Evolutionary conservation across 495 filamentous ascomycete genomes (phyloP).

Genomic region (Thermochaetoides thermophila): DNA sequence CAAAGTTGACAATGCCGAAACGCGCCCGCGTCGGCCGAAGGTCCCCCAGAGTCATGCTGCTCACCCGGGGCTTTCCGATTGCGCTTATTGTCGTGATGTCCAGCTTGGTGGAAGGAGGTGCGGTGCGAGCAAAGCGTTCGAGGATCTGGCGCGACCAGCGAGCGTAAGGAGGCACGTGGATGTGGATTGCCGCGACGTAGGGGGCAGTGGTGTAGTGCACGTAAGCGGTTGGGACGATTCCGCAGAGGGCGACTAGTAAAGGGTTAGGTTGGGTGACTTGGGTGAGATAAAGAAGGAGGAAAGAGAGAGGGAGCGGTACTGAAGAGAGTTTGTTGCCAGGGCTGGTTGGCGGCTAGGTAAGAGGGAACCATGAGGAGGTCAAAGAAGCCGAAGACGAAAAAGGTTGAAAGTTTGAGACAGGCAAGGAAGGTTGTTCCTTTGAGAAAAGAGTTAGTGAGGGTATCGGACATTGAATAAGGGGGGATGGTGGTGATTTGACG

Average conservation of each 20-base stretch:
- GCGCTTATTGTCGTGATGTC: constrained; percentile 60
- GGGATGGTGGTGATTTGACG: no score
- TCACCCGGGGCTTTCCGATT: constrained; percentile 39
- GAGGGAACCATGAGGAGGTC: constrained; percentile 44
- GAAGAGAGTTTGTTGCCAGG: constrained; percentile 24
- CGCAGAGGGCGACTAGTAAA: constrained; percentile 40
- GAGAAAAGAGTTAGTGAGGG: background rate
- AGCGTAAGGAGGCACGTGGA: constrained; percentile 54
- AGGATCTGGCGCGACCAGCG: constrained; percentile 51
- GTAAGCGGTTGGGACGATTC: constrained; percentile 51
- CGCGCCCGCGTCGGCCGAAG: constrained; percentile 23
- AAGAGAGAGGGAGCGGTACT: background rate
- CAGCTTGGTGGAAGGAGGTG: constrained; percentile 48
- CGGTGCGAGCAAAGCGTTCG: constrained; percentile 44
- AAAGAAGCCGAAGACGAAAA: constrained; percentile 54
- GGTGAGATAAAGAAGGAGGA: background rate
- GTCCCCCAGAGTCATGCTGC: constrained; percentile 32
- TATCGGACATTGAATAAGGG: background rate
- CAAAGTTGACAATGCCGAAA: constrained; percentile 39
- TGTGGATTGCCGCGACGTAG: constrained; percentile 57
- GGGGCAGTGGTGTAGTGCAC: constrained; percentile 49
- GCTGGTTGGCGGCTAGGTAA: constrained; percentile 35
- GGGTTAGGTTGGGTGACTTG: constrained; percentile 4
- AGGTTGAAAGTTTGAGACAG: constrained; percentile 50
- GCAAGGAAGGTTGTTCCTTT: constrained; percentile 46